phyloP scores from a whole-genome alignment of 768 basidiomycete genomes.

The Epithele typhae region DNA sequence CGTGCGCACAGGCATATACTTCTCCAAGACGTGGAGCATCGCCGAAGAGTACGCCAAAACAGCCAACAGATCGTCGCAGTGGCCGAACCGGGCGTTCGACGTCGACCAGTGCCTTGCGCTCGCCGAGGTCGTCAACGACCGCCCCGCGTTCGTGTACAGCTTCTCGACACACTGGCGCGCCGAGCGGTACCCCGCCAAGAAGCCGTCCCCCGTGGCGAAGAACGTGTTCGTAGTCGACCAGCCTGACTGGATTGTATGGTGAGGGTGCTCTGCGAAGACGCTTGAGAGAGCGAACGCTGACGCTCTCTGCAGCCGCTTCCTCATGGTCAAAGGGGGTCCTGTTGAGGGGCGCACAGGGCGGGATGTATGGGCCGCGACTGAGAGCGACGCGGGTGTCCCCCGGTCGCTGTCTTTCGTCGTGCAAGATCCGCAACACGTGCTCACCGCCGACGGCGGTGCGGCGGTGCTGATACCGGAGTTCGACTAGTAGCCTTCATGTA shows the following conservation, averaged over 20 bases:
- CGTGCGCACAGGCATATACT: slow-evolving; percentile 63
- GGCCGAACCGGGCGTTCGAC: slow-evolving; percentile 46
- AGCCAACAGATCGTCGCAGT: slow-evolving; percentile 22
- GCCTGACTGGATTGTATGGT: slow-evolving; percentile 69
- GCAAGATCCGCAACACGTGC: too few species aligned
- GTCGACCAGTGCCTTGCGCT: slow-evolving; percentile 52
- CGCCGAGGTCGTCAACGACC: slow-evolving; percentile 61
- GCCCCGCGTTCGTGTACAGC: slow-evolving; percentile 45
- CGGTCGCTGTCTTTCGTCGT: too few species aligned
- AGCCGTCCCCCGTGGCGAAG: background rate
- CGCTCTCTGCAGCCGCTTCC: too few species aligned
- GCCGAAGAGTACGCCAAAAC: slow-evolving; percentile 44
- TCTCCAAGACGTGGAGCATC: slow-evolving; percentile 49
- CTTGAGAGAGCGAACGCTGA: too few species aligned
- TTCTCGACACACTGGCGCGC: slow-evolving; percentile 30
- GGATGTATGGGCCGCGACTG: too few species aligned
- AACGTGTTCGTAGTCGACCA: slow-evolving; percentile 48
- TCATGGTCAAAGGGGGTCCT: too few species aligned
- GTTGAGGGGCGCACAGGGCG: too few species aligned
- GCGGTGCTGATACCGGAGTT: too few species aligned
- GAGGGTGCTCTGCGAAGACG: slow-evolving; percentile 12
- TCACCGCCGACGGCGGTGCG: too few species aligned
- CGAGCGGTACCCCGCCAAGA: too few species aligned
- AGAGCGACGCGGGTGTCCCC: too few species aligned
- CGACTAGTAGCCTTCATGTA: too few species aligned